Base-by-base conservation (phyloP, 805 yeast genomes). In the Candida loeiensis region DNA sequence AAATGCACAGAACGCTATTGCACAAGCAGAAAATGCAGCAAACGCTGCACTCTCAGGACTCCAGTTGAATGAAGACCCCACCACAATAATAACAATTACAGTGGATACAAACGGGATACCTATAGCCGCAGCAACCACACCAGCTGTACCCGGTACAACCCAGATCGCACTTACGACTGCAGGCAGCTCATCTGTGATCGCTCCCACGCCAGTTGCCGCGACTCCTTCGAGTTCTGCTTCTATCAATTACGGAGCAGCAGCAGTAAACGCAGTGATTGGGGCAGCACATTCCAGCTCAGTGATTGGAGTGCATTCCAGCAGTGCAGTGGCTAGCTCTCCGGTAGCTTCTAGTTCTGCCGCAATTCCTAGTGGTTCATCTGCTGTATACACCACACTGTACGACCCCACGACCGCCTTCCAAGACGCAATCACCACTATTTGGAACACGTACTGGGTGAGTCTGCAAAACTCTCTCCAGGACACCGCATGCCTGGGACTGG, bases 401-500 rank as follows among this genome's bases (percentile, higher is more conserved):
- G 30, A 37, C 5, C 29, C 43, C 14, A 25, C 41, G 2, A 28
- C 26, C 16, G 45, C 53, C 5, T 45, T 42, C 36, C 18, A 39
- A 16, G 18, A 25, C 13, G 38, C 47, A 3, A 27, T 45, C 16
- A 31, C 43, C 25, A 41, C 55, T 9, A 36, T 46, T 4, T 51
- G 55, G 56, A 27, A n/a, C 25, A 37, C 43, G 4, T 53, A 48
- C 39, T 53, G 58, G 58, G 41, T 45, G 33, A 18, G 34, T 17
- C 37, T 33, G 11, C 19, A 47, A 12, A 38, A 42, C 19, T 36
- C 47, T 3, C 47, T 44, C 27, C 30, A 36, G 14, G 38, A 45
- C 15, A 35, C 39, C 18, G 25, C 12, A 15, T 47, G 48, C 22
- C 44, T 18, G 16, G 25, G 27, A 7, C 28, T 18, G 5, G 24